Conservation (phyloP, 2,329 filamentous ascomycete species). For the Zymoseptoria passerinii region DNA sequence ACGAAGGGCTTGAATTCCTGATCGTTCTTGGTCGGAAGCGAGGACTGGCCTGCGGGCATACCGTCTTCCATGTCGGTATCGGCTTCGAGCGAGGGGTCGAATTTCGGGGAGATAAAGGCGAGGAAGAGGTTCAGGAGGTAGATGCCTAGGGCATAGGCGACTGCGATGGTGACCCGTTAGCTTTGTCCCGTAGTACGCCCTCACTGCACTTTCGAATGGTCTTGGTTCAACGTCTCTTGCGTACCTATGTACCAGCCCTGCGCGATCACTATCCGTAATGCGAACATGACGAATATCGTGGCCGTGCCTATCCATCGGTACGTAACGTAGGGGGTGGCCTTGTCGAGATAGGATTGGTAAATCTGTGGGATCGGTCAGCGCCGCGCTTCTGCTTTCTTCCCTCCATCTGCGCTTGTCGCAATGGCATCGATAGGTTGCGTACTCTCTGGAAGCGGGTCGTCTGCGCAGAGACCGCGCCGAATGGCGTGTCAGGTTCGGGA, state of each 20-base stretch:
- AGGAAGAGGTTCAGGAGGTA: constrained; percentile 99
- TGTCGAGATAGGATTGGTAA: constrained; percentile 91
- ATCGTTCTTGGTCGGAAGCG: constrained; percentile 86
- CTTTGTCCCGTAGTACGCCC: constrained; percentile 4
- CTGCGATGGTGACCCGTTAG: constrained; percentile 38
- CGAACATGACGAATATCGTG: constrained; percentile 68
- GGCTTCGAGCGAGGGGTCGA: constrained; percentile 90
- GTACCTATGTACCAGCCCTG: constrained; percentile 98
- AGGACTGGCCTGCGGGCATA: constrained; percentile 46
- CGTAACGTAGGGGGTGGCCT: constrained; percentile 77
- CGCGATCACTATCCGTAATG: constrained; percentile 77
- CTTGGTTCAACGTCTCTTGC: constrained; percentile 12
- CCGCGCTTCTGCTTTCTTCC: background rate
- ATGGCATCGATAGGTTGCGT: constrained; percentile 26
- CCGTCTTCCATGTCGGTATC: constrained; percentile 97
- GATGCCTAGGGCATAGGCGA: constrained; percentile 95
- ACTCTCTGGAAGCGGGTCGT: constrained; percentile 68
- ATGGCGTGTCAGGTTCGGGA: constrained; percentile 83
- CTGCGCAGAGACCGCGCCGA: constrained; percentile 79
- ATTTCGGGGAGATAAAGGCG: constrained; percentile 95
- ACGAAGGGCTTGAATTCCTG: constrained; percentile 98
- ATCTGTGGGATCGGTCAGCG: constrained; percentile 47
- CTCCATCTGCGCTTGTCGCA: background rate
- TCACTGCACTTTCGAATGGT: background rate
- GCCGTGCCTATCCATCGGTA: constrained; percentile 90